These are phyloP conservation scores for Emericellopsis atlantica DNA, from an alignment of 2,329 filamentous ascomycete species.

Conservation along the genomic window DNA sequence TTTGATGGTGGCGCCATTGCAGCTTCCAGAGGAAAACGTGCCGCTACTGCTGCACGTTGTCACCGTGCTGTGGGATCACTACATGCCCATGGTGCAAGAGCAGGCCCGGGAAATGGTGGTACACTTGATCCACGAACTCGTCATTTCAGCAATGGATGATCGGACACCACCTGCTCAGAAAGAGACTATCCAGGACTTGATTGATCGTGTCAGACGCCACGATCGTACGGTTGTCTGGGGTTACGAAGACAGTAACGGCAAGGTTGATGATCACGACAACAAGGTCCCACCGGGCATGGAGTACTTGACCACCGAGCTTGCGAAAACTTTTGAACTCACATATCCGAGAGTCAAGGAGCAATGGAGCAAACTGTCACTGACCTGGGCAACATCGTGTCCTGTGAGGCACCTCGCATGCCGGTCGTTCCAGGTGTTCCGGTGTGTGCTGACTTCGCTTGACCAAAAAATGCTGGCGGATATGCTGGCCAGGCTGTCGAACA, in stretches of 20 bases:
- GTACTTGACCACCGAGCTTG: slow-evolving; percentile 66
- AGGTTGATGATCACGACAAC: slow-evolving; percentile 56
- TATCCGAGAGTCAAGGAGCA: slow-evolving; percentile 81
- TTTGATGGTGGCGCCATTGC: slow-evolving; percentile 84
- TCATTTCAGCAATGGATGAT: slow-evolving; percentile 68
- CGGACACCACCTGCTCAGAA: slow-evolving; percentile 49
- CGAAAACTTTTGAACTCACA: slow-evolving; percentile 72
- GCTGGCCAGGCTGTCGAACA: slow-evolving; percentile 89
- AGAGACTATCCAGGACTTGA: slow-evolving; percentile 70
- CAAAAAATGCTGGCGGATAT: slow-evolving; percentile 94
- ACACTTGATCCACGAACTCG: slow-evolving; percentile 89
- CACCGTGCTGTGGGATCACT: slow-evolving; percentile 93
- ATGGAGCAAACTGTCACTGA: slow-evolving; percentile 81
- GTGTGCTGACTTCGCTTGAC: slow-evolving; percentile 80
- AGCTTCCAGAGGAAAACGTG: slow-evolving; percentile 65
- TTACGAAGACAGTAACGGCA: slow-evolving; percentile 86
- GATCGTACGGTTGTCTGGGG: slow-evolving; percentile 81
- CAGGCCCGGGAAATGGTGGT: slow-evolving; percentile 97
- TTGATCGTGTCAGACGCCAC: slow-evolving; percentile 75
- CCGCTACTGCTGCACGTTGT: slow-evolving; percentile 83
- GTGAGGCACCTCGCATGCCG: slow-evolving; percentile 90
- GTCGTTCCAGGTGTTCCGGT: slow-evolving; percentile 95
- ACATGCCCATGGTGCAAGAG: slow-evolving; percentile 87
- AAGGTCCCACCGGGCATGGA: slow-evolving; percentile 85
- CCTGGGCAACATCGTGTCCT: slow-evolving; percentile 94